Percentiles rank a stretch among this genome's conserved stretches.
Conservation (phyloP, 2,329 filamentous ascomycete genomes). For the Epichloe sibirici region DNA sequence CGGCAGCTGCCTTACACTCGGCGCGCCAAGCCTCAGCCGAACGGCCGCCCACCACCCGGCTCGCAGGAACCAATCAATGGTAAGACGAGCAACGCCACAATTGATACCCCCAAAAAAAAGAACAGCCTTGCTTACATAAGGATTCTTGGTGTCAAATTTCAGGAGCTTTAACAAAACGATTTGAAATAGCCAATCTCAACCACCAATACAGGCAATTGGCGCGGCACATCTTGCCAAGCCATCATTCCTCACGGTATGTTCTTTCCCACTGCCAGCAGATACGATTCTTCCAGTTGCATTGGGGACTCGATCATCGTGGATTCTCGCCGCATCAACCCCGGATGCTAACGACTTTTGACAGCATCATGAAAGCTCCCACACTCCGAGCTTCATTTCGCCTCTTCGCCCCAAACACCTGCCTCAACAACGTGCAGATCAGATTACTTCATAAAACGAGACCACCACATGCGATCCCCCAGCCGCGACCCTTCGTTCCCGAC, state of each 20-base stretch:
- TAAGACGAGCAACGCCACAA: conserved; percentile 7
- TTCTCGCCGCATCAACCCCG: not conserved
- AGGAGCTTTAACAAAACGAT: not conserved
- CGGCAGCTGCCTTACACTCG: not conserved
- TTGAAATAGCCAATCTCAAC: conserved; percentile 9
- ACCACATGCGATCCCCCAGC: conserved; percentile 41
- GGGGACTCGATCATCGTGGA: no score
- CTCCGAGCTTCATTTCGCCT: conserved; percentile 21
- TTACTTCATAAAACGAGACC: conserved; percentile 30
- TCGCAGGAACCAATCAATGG: not conserved
- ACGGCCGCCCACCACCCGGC: conserved; percentile 6
- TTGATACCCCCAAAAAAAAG: not conserved
- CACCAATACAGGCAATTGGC: not conserved
- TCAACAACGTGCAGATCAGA: conserved; percentile 26
- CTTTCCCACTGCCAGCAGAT: not conserved
- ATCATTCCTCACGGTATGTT: not conserved
- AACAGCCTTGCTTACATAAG: conserved; percentile 23
- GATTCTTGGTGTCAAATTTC: conserved; percentile 17
- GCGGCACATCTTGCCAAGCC: not conserved
- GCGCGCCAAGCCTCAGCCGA: conserved; percentile 11
- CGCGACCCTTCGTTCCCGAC: conserved; percentile 79
- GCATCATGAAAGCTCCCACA: conserved; percentile 21
- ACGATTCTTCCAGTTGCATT: no score
- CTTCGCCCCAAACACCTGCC: conserved; percentile 19
- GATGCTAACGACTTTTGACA: not conserved